Evolutionary conservation across 140 eudicot species (phyloP).

Genomic region (Oenanthe javanica): DNA sequence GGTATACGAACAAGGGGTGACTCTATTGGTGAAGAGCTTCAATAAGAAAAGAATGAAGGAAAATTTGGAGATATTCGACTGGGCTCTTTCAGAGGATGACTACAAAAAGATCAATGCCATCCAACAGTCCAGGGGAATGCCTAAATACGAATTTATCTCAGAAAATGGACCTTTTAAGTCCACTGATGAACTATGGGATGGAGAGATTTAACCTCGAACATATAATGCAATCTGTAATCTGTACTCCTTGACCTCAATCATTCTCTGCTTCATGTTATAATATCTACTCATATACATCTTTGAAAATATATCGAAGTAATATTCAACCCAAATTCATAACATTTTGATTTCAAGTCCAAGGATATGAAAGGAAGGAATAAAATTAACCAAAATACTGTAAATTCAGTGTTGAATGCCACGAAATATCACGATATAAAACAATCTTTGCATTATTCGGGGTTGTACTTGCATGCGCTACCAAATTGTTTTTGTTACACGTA

Average conservation of each 20-base stretch:
- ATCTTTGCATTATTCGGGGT: neutral
- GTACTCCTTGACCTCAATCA: neutral
- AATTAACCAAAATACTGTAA: too few species aligned
- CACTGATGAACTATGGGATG: slow-evolving; percentile 22
- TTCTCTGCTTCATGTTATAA: too few species aligned
- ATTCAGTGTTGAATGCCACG: too few species aligned
- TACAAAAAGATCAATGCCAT: slow-evolving; percentile 14
- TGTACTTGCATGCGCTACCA: neutral
- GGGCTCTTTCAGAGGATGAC: slow-evolving; percentile 14
- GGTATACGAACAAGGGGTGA: slow-evolving; percentile 24
- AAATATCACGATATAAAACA: too few species aligned
- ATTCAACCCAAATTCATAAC: too few species aligned
- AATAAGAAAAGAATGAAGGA: slow-evolving; percentile 18
- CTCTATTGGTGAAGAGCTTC: slow-evolving; percentile 26
- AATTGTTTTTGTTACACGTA: too few species aligned
- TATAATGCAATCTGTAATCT: neutral
- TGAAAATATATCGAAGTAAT: too few species aligned
- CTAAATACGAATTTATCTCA: slow-evolving; percentile 9
- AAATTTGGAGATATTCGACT: slow-evolving; percentile 19
- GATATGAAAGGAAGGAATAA: too few species aligned
- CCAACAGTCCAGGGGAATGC: slow-evolving; percentile 24
- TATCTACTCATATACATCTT: too few species aligned
- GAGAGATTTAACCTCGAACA: slow-evolving; percentile 7
- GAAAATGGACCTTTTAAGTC: slow-evolving; percentile 22
- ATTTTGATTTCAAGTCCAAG: too few species aligned